Evolutionary conservation across 2,329 filamentous ascomycete genomes (phyloP), one percentile per base, ranked within the genome.

Genomic region (Aspergillus cejpii): DNA sequence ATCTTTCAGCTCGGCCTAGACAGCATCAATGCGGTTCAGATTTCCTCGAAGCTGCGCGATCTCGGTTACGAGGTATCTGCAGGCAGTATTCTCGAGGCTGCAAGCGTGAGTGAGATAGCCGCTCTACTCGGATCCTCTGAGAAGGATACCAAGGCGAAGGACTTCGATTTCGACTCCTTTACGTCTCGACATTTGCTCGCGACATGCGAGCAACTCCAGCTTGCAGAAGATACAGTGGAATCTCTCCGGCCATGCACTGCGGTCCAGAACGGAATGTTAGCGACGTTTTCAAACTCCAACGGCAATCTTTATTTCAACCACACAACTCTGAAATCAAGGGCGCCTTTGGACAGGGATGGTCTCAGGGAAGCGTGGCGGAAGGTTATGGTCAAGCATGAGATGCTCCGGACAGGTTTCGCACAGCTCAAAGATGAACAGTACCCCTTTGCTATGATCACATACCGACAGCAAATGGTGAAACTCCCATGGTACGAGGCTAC

Each of bases 1-100:
- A 87, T 97, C 39, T 94, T 91, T 56, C 81, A 85, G 46, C 77
- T 95, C n/a, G 91, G 91, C 0, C 71, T 96, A 3, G 90, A 96
- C 65, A 96, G 90, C 61, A 92, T 97, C 57, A 90, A 85, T 48
- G 86, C 88, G 0, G 75, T 80, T 12, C 89, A 95, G 58, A 73
- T 95, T 7, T 86, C 88, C 0, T 75, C 79, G 1, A 69, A 75
- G 20, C 70, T 96, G 12, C 79, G 84, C 14, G 76, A 74, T 29
- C 57, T 74, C 14, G 81, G 81, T 0, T 69, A 81, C 29, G 58
- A 63, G 1, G 65, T 89, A 0, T 79, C 80, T 1, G 81, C 85
- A 0, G 77, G 80, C 1, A 86, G 94, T 61, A 80, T 96, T 11
- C 76, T 96, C 43, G 81, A 85, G 56, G 74, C 59, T 37, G 66